Conservation (phyloP, 2,329 filamentous ascomycete species). For the Neofusicoccum laricinum region DNA sequence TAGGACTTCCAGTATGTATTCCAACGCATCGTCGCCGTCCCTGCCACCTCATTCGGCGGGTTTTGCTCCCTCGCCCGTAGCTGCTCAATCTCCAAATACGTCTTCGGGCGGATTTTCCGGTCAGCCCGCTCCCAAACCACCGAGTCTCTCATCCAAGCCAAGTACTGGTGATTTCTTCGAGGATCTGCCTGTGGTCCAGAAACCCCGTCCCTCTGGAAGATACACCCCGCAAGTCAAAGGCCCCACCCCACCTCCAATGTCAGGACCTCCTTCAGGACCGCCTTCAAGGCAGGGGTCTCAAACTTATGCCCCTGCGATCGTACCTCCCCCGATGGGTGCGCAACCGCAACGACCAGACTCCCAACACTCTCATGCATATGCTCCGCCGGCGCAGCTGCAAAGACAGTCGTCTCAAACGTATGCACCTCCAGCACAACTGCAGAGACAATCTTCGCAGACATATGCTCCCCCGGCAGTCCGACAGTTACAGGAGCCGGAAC, state of each 20-base stretch:
- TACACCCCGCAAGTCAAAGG: constrained; percentile 35
- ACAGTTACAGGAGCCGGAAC: constrained; percentile 42
- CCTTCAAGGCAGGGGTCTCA: constrained; percentile 5
- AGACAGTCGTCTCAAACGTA: constrained; percentile 4
- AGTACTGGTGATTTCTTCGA: constrained; percentile 46
- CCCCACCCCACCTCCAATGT: constrained; percentile 21
- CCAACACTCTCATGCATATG: not conserved
- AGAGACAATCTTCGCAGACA: not conserved
- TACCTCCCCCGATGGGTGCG: not conserved
- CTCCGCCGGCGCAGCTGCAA: constrained; percentile 18
- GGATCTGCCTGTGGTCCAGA: constrained; percentile 45
- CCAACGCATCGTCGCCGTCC: constrained; percentile 21
- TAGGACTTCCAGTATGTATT: constrained; percentile 61
- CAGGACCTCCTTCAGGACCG: constrained; percentile 4
- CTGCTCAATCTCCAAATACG: constrained; percentile 36
- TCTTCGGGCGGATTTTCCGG: constrained; percentile 20
- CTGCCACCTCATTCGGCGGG: constrained; percentile 28
- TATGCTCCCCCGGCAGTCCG: constrained; percentile 19
- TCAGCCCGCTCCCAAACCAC: constrained; percentile 22
- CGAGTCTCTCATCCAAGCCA: constrained; percentile 24
- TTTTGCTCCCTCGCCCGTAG: constrained; percentile 40
- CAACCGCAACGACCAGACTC: constrained; percentile 1
- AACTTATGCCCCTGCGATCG: not conserved
- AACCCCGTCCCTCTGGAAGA: constrained; percentile 38
- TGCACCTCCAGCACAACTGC: constrained; percentile 16